phyloP scores from a whole-genome alignment of 257 asterid genomes.

The Thymus mandschuricus region DNA sequence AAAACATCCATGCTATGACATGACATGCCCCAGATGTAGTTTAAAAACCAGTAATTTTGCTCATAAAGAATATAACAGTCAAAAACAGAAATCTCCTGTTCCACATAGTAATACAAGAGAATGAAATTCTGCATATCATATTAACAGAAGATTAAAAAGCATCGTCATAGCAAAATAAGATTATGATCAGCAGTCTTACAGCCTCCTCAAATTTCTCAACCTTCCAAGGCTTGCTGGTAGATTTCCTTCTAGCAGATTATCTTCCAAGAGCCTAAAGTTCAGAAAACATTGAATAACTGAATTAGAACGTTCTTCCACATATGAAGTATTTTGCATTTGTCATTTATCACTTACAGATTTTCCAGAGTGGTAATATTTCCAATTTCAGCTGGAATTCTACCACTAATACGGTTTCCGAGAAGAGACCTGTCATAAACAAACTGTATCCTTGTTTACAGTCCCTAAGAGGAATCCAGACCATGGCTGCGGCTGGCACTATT shows the following conservation, averaged over 20 bases:
- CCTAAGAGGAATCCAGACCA: background rate
- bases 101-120: too few species aligned
- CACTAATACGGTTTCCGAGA: slow-evolving; percentile 75
- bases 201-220: slow-evolving; percentile 57
- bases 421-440: slow-evolving; percentile 55
- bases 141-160: too few species aligned
- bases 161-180: background rate
- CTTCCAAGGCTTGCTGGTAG: slow-evolving; percentile 66
- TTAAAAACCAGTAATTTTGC: too few species aligned
- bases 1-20: background rate
- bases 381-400: slow-evolving; percentile 72
- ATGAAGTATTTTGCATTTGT: slow-evolving; percentile 8
- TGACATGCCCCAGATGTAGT: background rate
- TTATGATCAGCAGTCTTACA: slow-evolving; percentile 57
- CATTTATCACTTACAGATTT: slow-evolving; percentile 62
- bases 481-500: background rate
- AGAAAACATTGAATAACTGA: slow-evolving; percentile 31
- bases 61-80: too few species aligned
- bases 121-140: too few species aligned
- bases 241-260: slow-evolving; percentile 80
- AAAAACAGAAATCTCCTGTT: too few species aligned
- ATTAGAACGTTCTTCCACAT: slow-evolving; percentile 14
- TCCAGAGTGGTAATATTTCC: slow-evolving; percentile 67
- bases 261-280: slow-evolving; percentile 66
- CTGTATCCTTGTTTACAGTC: background rate